Evolutionary conservation across 176 grass and related monocot species (phyloP).

Genomic region (Urochloa ruziziensis): DNA sequence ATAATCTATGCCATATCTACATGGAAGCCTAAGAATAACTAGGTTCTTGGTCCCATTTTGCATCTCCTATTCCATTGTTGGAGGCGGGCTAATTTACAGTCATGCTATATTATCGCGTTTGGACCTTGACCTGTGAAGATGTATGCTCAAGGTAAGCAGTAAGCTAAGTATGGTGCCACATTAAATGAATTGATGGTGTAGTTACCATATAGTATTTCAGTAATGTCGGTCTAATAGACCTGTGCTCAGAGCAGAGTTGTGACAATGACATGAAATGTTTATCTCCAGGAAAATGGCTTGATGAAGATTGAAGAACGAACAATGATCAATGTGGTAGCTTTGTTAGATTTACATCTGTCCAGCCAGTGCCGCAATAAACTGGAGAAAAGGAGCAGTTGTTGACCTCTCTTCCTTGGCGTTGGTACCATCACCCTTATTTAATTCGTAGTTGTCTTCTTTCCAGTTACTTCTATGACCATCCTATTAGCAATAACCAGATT

Average conservation of each 20-base stretch:
- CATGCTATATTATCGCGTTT: slow-evolving; percentile 5
- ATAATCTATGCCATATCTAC: slow-evolving; percentile 89
- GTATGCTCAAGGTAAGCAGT: slow-evolving; percentile 27
- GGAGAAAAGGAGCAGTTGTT: slow-evolving; percentile 26
- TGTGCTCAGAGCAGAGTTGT: not conserved
- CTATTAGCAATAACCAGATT: slow-evolving; percentile 27
- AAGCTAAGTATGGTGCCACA: not conserved
- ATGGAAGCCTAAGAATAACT: slow-evolving; percentile 74
- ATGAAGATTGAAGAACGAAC: slow-evolving; percentile 21
- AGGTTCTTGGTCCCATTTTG: slow-evolving; percentile 17
- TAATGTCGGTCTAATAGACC: not conserved
- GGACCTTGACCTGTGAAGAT: slow-evolving; percentile 9
- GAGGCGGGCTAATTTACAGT: slow-evolving; percentile 1
- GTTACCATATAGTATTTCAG: not conserved
- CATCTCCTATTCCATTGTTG: slow-evolving; percentile 8
- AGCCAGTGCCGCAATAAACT: slow-evolving; percentile 7
- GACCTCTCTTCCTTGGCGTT: slow-evolving; percentile 27
- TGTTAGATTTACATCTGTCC: slow-evolving; percentile 12
- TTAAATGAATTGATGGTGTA: not conserved
- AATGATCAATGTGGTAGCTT: not conserved
- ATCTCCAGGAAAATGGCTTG: slow-evolving; percentile 36
- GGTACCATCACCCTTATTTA: slow-evolving; percentile 24
- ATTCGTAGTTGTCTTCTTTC: slow-evolving; percentile 32
- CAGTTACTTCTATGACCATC: slow-evolving; percentile 28
- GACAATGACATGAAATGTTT: slow-evolving; percentile 2